phyloP scores from a whole-genome alignment of 352 stramenopile species.

The Globisporangium megalacanthum region DNA sequence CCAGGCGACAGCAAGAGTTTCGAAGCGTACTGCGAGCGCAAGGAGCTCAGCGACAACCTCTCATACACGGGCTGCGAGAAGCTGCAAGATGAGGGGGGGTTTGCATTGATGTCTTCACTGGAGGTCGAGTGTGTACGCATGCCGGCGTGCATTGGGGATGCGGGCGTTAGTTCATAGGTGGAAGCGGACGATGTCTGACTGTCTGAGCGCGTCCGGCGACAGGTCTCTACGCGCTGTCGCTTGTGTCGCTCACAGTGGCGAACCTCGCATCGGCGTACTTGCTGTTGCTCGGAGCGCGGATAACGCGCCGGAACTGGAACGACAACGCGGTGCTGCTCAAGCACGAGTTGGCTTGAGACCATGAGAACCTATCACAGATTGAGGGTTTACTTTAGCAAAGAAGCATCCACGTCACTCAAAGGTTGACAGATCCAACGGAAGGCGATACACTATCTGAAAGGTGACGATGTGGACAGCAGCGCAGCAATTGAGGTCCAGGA shows the following conservation, averaged over 20 bases:
- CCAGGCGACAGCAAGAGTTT: conserved; percentile 13
- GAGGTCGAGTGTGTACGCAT: no score
- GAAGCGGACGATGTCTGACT: neutral
- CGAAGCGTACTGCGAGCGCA: conserved; percentile 16
- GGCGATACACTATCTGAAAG: no score
- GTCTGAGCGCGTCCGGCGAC: neutral
- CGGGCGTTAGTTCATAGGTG: neutral
- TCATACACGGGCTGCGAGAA: conserved; percentile 36
- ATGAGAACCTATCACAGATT: neutral
- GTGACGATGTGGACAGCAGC: no score
- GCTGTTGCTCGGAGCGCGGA: conserved; percentile 35
- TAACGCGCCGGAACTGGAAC: conserved; percentile 39
- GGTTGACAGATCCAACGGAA: no score
- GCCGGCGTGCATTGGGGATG: neutral
- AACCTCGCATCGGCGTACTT: conserved; percentile 35
- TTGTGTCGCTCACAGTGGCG: conserved; percentile 31
- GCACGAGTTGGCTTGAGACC: conserved; percentile 15
- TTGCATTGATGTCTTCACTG: neutral
- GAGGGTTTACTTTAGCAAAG: neutral
- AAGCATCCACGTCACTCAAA: no score
- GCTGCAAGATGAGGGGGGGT: conserved; percentile 24
- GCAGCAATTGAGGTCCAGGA: no score
- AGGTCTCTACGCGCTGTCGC: conserved; percentile 39
- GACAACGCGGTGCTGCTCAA: conserved; percentile 31
- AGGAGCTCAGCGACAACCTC: conserved; percentile 38